Evolutionary conservation across 2,329 filamentous ascomycete genomes (phyloP).

Genomic region (Botrytis deweyae): DNA sequence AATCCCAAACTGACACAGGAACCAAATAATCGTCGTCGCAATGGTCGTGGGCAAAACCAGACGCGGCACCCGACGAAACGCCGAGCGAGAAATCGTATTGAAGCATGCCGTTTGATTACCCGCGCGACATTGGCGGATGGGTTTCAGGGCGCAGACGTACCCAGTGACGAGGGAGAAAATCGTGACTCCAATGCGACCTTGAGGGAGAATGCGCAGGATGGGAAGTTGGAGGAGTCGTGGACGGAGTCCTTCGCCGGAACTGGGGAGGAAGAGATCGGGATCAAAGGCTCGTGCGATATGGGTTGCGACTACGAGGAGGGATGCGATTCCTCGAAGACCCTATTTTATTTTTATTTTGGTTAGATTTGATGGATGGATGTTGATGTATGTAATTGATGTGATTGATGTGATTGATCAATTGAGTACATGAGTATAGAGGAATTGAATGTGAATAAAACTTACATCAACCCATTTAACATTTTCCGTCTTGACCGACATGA

Average conservation of each 20-base stretch:
- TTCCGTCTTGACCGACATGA: conserved; percentile 38
- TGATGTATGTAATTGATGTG: neutral
- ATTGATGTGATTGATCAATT: conserved; percentile 7
- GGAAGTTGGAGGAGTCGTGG: conserved; percentile 57
- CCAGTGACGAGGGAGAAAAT: conserved; percentile 66
- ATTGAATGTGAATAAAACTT: conserved; percentile 39
- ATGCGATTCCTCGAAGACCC: conserved; percentile 57
- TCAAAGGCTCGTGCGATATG: conserved; percentile 54
- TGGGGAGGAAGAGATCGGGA: conserved; percentile 49
- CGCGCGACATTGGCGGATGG: conserved; percentile 54
- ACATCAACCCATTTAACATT: conserved; percentile 63
- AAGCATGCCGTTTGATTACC: conserved; percentile 55
- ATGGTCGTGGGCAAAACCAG: conserved; percentile 57
- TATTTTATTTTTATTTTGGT: conserved; percentile 32
- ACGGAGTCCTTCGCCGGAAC: conserved; percentile 44
- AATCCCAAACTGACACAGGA: conserved; percentile 54
- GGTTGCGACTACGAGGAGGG: conserved; percentile 54
- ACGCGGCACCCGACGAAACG: conserved; percentile 57
- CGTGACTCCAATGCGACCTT: conserved; percentile 63
- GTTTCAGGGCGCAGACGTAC: conserved; percentile 63
- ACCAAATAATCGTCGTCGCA: conserved; percentile 56
- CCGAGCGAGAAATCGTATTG: conserved; percentile 54
- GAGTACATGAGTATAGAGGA: neutral
- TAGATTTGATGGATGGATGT: conserved; percentile 1
- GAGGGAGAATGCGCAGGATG: conserved; percentile 57